Percentiles rank a stretch among this genome's conserved stretches.
phyloP scores from a whole-genome alignment of 371 early-diverging fungal species.

The Mortierella sp. region DNA sequence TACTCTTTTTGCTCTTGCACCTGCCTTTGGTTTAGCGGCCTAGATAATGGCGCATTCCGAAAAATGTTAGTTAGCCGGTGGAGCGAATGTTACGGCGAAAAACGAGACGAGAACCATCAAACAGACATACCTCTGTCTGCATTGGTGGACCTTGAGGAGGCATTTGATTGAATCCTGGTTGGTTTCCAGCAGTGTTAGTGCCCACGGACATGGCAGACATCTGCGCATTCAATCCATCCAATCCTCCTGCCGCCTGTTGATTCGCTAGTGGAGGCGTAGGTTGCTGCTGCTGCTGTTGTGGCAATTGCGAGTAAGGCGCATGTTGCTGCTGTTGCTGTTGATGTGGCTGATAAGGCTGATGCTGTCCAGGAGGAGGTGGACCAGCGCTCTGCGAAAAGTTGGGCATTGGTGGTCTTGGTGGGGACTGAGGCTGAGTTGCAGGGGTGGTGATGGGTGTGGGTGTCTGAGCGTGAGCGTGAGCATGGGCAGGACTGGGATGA shows the following conservation, averaged over 20 bases:
- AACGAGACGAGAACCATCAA: background rate
- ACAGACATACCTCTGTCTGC: background rate
- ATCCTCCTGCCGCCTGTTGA: conserved; percentile 1
- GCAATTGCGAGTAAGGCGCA: background rate
- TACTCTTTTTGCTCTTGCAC: conserved; percentile 20
- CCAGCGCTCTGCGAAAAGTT: background rate
- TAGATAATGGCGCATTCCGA: background rate
- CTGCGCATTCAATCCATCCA: conserved; percentile 9
- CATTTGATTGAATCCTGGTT: background rate
- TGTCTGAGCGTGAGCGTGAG: background rate
- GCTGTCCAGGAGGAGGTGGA: background rate
- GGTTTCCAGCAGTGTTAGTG: background rate
- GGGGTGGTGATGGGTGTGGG: background rate
- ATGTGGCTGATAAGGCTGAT: background rate
- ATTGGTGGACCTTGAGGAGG: background rate
- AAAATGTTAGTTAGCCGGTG: background rate
- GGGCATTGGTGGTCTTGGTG: background rate
- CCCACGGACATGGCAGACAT: conserved; percentile 11
- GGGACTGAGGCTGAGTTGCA: conserved; percentile 3
- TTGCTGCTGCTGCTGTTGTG: background rate
- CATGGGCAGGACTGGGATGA: background rate
- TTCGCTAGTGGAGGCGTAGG: background rate
- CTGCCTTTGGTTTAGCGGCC: conserved; percentile 8
- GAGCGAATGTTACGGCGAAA: background rate
- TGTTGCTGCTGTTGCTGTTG: conserved; percentile 18